Evolutionary conservation across 1,284 basidiomycete species (phyloP), one percentile per base, ranked within the genome.

Genomic region (Papiliotrema laurentii): DNA sequence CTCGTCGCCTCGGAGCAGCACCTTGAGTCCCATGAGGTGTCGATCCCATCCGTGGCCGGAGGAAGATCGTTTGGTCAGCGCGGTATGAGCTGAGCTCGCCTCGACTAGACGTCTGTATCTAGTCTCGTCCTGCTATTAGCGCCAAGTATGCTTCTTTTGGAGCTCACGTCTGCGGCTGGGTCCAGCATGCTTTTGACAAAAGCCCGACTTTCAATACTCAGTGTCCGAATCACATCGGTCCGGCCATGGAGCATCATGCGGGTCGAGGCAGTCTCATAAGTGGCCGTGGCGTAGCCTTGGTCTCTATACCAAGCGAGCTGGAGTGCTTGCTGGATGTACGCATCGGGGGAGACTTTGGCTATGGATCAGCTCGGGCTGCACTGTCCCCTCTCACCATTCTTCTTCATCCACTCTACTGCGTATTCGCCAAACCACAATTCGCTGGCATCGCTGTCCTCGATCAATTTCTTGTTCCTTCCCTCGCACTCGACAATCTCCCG

Each of bases 221-320:
- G 79, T 0, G 85, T 83, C 36, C 93, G 82, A 47, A 97, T 86
- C 1, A 90, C 92, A 66, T 98, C 94, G 0, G 94, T 97, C 13
- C 94, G 82, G 7, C 91, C 94, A 62, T 87, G 85, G 57, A 86
- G 78, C 77, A 94, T 96, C 61, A 87, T 79, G n/a, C 92, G 81
- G 2, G 94, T 97, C 25, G 92, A 81, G 0, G 87, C 89, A 0
- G 93, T 97, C 76, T 98, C 93, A 71, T 98, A 97, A 5, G 90
- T 94, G 3, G 93, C 89, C 2, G 87, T 87, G 62, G 89, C 86
- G 56, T 79, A 76, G 13, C 83, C 84, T 51, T 85, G 86, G 33
- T 84, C 83, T 60, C 81, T 81, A 74, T 86, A 89, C 82, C 87
- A 97, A 5, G 93, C 93, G 10, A 97, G 81, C 72, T 97, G 94